Evolutionary conservation across 2,329 filamentous ascomycete species (phyloP).

Genomic region (Periconia digitata): DNA sequence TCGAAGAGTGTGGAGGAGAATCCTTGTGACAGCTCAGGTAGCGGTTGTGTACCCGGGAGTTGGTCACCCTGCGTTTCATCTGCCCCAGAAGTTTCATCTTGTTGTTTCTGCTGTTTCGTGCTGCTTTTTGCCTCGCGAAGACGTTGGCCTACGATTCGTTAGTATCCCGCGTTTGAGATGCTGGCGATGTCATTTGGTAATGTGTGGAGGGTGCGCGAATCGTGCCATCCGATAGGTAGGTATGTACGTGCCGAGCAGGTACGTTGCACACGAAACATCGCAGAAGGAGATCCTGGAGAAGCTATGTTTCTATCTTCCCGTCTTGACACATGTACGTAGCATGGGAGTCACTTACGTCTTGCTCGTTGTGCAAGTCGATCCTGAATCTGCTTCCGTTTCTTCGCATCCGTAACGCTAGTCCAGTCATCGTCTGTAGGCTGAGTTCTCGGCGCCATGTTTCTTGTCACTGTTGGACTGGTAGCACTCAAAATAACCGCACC

Average conservation of each 20-base stretch:
- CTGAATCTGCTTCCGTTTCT: conserved; percentile 45
- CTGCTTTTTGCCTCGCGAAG: conserved; percentile 16
- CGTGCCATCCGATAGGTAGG: neutral
- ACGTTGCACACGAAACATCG: neutral
- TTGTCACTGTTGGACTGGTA: neutral
- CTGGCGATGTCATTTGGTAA: neutral
- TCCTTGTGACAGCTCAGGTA: neutral
- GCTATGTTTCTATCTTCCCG: neutral
- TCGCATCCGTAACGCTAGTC: conserved; percentile 39
- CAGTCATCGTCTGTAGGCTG: conserved; percentile 32
- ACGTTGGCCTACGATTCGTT: conserved; percentile 9
- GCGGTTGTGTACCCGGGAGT: neutral
- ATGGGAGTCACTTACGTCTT: conserved; percentile 27
- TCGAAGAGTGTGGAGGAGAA: neutral
- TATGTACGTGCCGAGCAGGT: neutral
- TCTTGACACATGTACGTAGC: neutral
- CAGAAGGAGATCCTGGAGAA: neutral
- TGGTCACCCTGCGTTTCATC: conserved; percentile 1
- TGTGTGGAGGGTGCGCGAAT: neutral
- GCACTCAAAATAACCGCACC: no score
- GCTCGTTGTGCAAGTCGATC: conserved; percentile 44
- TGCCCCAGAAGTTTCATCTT: conserved; percentile 8
- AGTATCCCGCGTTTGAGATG: neutral
- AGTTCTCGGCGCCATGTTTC: conserved; percentile 22
- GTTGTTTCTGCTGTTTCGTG: conserved; percentile 10